Percentiles rank a stretch among this genome's conserved stretches.
Conservation (phyloP, 768 basidiomycete genomes). For the Scleroderma bovista region DNA sequence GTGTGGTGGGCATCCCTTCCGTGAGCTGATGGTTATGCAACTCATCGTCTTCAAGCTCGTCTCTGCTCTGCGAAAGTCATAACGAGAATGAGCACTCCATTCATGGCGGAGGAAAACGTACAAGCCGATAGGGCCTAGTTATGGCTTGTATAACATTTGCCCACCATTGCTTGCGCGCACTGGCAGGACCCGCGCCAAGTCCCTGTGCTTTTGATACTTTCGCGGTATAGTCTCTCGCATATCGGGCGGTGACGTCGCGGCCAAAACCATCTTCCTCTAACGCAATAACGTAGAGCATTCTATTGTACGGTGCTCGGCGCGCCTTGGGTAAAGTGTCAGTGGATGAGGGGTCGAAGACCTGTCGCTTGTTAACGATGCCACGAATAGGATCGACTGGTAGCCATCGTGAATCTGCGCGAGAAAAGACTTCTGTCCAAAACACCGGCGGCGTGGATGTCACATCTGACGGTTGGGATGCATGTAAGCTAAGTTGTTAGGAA, state of each 20-base stretch:
- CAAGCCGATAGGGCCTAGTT: slow-evolving; percentile 76
- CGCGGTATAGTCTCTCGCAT: slow-evolving; percentile 74
- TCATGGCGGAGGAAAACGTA: slow-evolving; percentile 32
- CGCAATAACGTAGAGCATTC: slow-evolving; percentile 90
- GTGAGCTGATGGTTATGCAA: slow-evolving; percentile 67
- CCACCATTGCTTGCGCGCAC: slow-evolving; percentile 87
- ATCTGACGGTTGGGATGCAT: slow-evolving; percentile 30
- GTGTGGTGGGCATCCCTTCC: slow-evolving; percentile 90
- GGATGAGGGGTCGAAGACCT: slow-evolving; percentile 67
- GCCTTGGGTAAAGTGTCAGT: slow-evolving; percentile 8
- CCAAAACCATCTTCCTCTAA: slow-evolving; percentile 94
- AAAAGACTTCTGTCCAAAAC: slow-evolving; percentile 97
- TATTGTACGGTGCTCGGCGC: slow-evolving; percentile 50
- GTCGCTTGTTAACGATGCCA: slow-evolving; percentile 71
- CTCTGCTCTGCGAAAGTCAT: slow-evolving; percentile 59
- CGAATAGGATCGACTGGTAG: slow-evolving; percentile 88
- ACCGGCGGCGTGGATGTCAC: slow-evolving; percentile 71
- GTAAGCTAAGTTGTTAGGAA: slow-evolving; percentile 11
- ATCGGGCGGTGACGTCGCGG: slow-evolving; percentile 87
- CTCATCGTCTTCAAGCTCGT: slow-evolving; percentile 91
- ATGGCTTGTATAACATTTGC: slow-evolving; percentile 56
- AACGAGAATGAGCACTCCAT: slow-evolving; percentile 11
- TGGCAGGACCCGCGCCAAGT: slow-evolving; percentile 39
- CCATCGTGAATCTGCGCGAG: slow-evolving; percentile 87
- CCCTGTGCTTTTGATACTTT: slow-evolving; percentile 80